Evolutionary conservation across 2,329 filamentous ascomycete genomes (phyloP), one percentile per base, ranked within the genome.

Genomic region (Sclerotinia trifoliorum): DNA sequence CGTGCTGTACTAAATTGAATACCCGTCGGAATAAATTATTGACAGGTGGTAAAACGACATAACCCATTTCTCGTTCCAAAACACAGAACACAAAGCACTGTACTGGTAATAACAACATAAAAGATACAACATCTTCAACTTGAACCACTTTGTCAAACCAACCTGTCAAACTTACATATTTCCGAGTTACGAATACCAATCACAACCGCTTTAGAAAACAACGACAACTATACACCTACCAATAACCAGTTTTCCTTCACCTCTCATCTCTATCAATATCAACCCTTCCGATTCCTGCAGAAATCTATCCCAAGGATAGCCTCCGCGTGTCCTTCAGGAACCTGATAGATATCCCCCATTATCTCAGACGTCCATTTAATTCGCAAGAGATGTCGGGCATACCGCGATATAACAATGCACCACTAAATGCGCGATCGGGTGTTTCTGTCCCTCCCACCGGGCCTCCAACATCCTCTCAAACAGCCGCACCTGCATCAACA

Each of bases 321-420:
- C 13, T 26, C 46, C 46, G 46, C 32, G 46, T 63, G 32, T 51
- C 60, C 26, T 26, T 13, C 10, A 51, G 32, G 60, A 51, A 42
- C 46, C 44, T 51, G 48, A 63, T 52, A 51, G 60, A 63, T 51
- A 63, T 51, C 60, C 29, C 29, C n/a, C 46, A 24, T 42, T 42
- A 51, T 39, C 60, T 26, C 8, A 51, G n/a, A 51, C 7, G 32
- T 15, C 21, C 15, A 42, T 51, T 63, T 51, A n/a, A 63, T 39
- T 63, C 8, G 49, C 29, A 46, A 60, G n/a, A 58, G n/a, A 89
- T 89, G 86, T 81, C 86, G 61, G 83, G 86, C n/a, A 83, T 89
- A 70, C 84, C 83, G 60, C 82, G 88, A 54, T 86, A 87, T 77
- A 83, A 82, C 48, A 78, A 83, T 66, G 87, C 85, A 76, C 86